Base-by-base conservation (phyloP, 73 alveolate species). In the Strombidium stylifer region DNA sequence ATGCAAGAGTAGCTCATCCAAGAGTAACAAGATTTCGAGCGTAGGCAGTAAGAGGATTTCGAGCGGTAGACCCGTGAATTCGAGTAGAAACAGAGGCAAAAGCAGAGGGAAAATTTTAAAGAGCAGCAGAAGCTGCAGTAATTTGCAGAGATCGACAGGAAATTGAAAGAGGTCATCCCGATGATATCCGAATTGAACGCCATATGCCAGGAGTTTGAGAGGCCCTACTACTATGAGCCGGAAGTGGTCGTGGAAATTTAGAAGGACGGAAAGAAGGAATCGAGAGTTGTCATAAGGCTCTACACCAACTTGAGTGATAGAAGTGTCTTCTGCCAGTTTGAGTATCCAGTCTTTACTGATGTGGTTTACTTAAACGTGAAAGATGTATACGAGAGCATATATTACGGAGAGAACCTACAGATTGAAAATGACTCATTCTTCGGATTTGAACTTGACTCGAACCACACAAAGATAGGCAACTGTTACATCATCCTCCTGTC, bases 211-310 rank as follows among this genome's bases (percentile, higher is more conserved):
- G 55, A 34, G 14, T 35, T 64, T 6, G 76, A 76, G 2, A 32
- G 88, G 41, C 3, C 10, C 18, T 56, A 52, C 14, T 65, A 28
- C 51, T 75, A 75, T 52, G 76, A 75, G 44, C 81, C 88, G 25
- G 62, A 62, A 8, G 52, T 64, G 61, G 58, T 69, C 7, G 65
- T 70, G 12, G 81, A 75, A 36, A 61, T 75, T 12, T 47, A 51
- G 0, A 73, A 66, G 16, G 68, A 75, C 27, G 88, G 88, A 15
- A 30, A 57, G 12, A 75, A 75, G 45, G 76, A 65, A 7, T 69
- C 88, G 1, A 75, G 72, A 20, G 76, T 75, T 11, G 70, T 52
- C 16, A 50, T 70, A 49, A 64, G 54, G 44, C 82, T 73, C 3
- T 64, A 51, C 28, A 74, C 81, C 1, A 73, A 75, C 42, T 21